Evolutionary conservation across 192 early-diverging fungal genomes (phyloP).

Genomic region (Paraglomus occultum): DNA sequence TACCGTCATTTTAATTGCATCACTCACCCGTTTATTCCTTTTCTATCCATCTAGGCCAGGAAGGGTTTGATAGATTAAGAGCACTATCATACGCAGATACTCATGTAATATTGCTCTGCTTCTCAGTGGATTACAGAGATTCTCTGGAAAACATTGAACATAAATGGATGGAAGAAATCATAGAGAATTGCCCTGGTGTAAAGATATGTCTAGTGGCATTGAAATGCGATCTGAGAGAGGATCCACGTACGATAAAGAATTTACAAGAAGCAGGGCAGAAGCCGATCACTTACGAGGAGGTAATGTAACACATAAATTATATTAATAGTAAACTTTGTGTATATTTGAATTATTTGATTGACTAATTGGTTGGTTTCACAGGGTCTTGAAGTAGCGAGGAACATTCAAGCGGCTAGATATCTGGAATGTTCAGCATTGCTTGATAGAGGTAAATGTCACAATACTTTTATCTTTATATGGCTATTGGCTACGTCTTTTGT

Average conservation of each 20-base stretch:
- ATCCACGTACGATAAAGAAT: constrained; percentile 68
- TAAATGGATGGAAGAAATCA: constrained; percentile 87
- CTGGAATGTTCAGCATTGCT: constrained; percentile 86
- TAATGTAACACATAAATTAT: constrained; percentile 16
- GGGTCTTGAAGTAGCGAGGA: constrained; percentile 76
- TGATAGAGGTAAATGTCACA: constrained; percentile 26
- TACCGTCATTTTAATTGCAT: too few relatives aligned
- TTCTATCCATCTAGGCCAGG: constrained; percentile 61
- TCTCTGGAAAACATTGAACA: constrained; percentile 76
- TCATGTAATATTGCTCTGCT: constrained; percentile 91
- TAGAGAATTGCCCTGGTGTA: constrained; percentile 79
- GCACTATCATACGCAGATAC: constrained; percentile 91
- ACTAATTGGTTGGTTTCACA: constrained; percentile 26
- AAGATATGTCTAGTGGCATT: constrained; percentile 84
- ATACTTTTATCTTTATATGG: too few relatives aligned
- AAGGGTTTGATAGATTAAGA: constrained; percentile 94
- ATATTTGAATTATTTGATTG: too few relatives aligned
- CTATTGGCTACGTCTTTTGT: too few relatives aligned
- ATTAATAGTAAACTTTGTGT: too few relatives aligned
- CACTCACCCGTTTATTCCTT: background rate
- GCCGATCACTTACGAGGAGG: constrained; percentile 73
- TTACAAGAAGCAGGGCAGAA: constrained; percentile 67
- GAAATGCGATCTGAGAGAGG: constrained; percentile 87
- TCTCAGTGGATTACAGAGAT: constrained; percentile 78
- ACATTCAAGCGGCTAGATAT: constrained; percentile 84